Evolutionary conservation across 2,329 filamentous ascomycete genomes (phyloP).

Genomic region (Ophiostoma piceae): DNA sequence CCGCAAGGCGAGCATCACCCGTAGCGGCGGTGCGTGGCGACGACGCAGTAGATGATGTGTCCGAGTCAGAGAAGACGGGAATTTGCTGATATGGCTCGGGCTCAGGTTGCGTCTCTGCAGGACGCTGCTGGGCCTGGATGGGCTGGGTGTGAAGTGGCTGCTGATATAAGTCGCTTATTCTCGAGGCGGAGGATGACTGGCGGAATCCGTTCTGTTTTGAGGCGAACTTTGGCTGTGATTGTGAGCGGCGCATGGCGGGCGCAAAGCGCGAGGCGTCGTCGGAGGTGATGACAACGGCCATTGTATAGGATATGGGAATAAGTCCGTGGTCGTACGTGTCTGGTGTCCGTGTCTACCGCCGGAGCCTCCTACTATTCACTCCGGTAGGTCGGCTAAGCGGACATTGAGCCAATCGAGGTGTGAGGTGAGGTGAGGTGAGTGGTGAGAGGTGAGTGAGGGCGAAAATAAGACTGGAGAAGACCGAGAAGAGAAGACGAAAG

Average conservation of each 20-base stretch:
- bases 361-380: conserved; percentile 22
- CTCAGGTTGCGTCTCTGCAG: neutral
- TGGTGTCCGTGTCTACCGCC: conserved; percentile 15
- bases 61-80: conserved; percentile 42
- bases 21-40: conserved; percentile 49
- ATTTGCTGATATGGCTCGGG: conserved; percentile 28
- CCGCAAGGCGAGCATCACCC: conserved; percentile 52
- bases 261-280: conserved; percentile 56
- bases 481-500: neutral
- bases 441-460: neutral
- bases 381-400: neutral
- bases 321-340: neutral
- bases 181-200: conserved; percentile 43
- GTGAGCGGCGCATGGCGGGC: conserved; percentile 52
- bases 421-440: neutral
- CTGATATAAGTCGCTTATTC: conserved; percentile 45
- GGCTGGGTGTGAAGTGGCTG: conserved; percentile 30
- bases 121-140: neutral
- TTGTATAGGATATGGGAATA: conserved; percentile 29
- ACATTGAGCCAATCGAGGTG: neutral
- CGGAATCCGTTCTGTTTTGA: conserved; percentile 41
- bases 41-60: conserved; percentile 49
- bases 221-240: conserved; percentile 55
- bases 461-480: neutral
- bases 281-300: conserved; percentile 53